Conservation (phyloP, 2,329 filamentous ascomycete species). For the Penicillium paneum region DNA sequence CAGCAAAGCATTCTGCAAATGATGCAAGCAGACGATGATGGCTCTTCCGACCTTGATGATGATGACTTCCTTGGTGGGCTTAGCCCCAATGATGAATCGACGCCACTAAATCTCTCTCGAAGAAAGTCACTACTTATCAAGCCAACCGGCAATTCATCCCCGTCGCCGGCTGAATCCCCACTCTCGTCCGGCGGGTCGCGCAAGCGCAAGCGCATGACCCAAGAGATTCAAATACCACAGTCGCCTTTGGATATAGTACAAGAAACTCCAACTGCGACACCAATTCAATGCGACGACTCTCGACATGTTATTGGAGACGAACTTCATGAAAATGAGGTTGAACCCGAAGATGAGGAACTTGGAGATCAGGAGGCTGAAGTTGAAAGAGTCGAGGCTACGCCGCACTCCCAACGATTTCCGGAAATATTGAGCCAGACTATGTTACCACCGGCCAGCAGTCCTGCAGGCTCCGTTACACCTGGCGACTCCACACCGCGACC, state of each 20-base stretch:
- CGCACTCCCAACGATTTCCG: constrained; percentile 12
- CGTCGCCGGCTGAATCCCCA: constrained; percentile 25
- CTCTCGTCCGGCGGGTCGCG: constrained; percentile 31
- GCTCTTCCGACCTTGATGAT: constrained; percentile 37
- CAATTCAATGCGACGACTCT: background rate
- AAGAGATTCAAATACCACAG: constrained; percentile 29
- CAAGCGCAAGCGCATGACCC: constrained; percentile 36
- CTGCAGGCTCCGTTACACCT: constrained; percentile 14
- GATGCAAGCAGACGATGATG: constrained; percentile 43
- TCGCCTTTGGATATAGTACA: constrained; percentile 15
- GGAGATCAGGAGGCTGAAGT: background rate
- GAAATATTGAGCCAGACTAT: constrained; percentile 36
- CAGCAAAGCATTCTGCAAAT: constrained; percentile 47
- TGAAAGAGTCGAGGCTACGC: constrained; percentile 6
- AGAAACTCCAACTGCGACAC: constrained; percentile 20
- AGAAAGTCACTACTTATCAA: constrained; percentile 30
- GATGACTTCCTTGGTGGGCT: constrained; percentile 45
- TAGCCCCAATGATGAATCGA: constrained; percentile 46
- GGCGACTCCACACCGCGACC: background rate
- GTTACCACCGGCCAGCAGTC: constrained; percentile 39
- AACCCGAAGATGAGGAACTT: background rate
- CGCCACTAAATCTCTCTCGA: constrained; percentile 39
- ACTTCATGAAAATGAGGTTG: constrained; percentile 1
- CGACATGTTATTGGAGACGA: background rate
- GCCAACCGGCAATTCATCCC: constrained; percentile 15